These are phyloP conservation scores for Aspergillus pseudoglaucus DNA, from an alignment of 2,329 filamentous ascomycete genomes.

Conservation along the genomic window DNA sequence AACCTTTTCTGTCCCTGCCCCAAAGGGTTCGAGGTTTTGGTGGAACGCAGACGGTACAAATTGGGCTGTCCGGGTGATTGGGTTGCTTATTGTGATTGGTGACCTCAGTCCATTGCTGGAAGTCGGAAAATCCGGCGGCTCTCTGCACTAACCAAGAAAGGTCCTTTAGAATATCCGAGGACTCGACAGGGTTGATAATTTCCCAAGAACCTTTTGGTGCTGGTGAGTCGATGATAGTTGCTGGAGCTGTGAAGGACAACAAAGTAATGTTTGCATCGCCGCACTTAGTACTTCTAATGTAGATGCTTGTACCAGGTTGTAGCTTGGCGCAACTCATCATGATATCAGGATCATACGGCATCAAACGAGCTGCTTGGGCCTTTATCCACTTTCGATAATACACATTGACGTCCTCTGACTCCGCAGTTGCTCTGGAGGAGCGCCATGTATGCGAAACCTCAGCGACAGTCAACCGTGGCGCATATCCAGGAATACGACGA, in stretches of 20 bases:
- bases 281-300: constrained; percentile 17
- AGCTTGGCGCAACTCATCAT: constrained; percentile 17
- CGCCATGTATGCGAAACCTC: constrained; percentile 43
- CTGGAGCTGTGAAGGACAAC: constrained; percentile 20
- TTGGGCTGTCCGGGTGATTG: background rate
- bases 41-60: constrained; percentile 28
- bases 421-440: constrained; percentile 21
- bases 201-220: constrained; percentile 18
- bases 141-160: constrained; percentile 30
- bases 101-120: constrained; percentile 24
- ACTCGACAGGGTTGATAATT: constrained; percentile 20
- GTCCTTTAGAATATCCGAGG: constrained; percentile 16
- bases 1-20: constrained; percentile 22
- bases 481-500: constrained; percentile 40
- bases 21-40: constrained; percentile 27
- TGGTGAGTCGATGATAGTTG: constrained; percentile 10
- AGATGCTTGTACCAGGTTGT: constrained; percentile 7
- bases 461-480: constrained; percentile 42
- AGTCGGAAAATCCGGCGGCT: constrained; percentile 17
- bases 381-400: constrained; percentile 25
- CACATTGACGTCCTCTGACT: constrained; percentile 16
- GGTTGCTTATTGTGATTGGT: background rate
- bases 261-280: constrained; percentile 27
- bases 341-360: constrained; percentile 9
- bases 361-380: constrained; percentile 16